These are phyloP conservation scores for Hymenoscyphus albidus DNA, from an alignment of 2,329 filamentous ascomycete species.

Conservation along the genomic window DNA sequence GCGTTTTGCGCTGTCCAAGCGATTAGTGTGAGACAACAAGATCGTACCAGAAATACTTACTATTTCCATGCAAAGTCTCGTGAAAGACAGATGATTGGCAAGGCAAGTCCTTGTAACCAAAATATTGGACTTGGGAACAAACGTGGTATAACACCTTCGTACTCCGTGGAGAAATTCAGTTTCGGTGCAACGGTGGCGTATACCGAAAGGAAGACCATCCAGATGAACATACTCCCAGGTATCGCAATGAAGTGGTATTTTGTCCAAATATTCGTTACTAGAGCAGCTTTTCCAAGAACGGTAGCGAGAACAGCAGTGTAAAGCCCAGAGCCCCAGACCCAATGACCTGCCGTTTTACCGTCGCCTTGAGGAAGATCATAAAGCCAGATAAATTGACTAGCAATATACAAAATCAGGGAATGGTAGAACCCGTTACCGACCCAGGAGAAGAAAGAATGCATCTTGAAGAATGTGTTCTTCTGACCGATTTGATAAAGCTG, in stretches of 20 bases:
- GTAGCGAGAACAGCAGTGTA: conserved; percentile 94
- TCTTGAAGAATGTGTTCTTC: conserved; percentile 87
- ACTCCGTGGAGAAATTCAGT: conserved; percentile 76
- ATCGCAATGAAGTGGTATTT: conserved; percentile 97
- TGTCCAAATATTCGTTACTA: conserved; percentile 97
- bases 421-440: conserved; percentile 94
- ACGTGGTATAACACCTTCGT: conserved; percentile 75
- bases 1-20: conserved; percentile 59
- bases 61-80: conserved; percentile 98
- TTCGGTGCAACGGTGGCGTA: conserved; percentile 86
- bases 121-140: conserved; percentile 81
- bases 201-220: conserved; percentile 83
- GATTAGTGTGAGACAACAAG: conserved; percentile 20
- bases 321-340: conserved; percentile 95
- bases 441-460: conserved; percentile 91
- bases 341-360: conserved; percentile 83
- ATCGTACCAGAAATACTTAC: conserved; percentile 34
- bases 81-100: conserved; percentile 77
- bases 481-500: conserved; percentile 94
- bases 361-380: conserved; percentile 74
- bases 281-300: conserved; percentile 87
- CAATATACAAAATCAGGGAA: conserved; percentile 87
- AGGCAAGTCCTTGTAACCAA: conserved; percentile 81
- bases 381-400: conserved; percentile 75
- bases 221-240: conserved; percentile 85